These are phyloP conservation scores for Grammothele lineata DNA, from an alignment of 768 basidiomycete species.

Conservation along the genomic window DNA sequence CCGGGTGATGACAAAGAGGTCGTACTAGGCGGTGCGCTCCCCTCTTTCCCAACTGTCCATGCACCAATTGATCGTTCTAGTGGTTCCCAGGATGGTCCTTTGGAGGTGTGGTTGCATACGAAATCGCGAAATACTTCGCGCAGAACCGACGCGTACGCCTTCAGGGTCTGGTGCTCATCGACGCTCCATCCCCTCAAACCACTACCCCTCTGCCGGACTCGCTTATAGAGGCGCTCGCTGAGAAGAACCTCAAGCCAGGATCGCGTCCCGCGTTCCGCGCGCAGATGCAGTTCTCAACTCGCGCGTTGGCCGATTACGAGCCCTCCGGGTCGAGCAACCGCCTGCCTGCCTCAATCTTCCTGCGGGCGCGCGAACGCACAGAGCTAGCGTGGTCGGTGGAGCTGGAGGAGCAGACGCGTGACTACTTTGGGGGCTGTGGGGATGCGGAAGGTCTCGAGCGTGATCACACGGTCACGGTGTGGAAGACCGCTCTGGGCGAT, in stretches of 20 bases:
- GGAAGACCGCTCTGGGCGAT: conserved; percentile 41
- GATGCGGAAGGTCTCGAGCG: too few relatives aligned
- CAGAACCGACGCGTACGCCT: too few relatives aligned
- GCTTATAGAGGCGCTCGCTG: conserved; percentile 41
- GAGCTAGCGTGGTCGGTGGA: conserved; percentile 5
- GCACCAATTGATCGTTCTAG: too few relatives aligned
- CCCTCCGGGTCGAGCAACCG: conserved; percentile 23
- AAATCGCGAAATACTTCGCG: conserved; percentile 51
- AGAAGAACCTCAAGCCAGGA: not conserved
- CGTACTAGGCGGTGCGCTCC: conserved; percentile 52
- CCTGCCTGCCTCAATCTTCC: conserved; percentile 36
- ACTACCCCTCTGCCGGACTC: conserved; percentile 47
- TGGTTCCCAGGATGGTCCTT: conserved; percentile 68
- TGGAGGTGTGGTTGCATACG: conserved; percentile 70
- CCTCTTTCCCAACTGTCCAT: not conserved
- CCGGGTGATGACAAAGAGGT: conserved; percentile 21
- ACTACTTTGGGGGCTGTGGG: too few relatives aligned
- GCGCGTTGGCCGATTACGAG: conserved; percentile 43
- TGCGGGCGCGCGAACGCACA: conserved; percentile 39
- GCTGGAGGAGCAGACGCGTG: not conserved
- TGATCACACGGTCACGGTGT: conserved; percentile 25
- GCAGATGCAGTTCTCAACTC: conserved; percentile 24
- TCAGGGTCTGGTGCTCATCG: conserved; percentile 65
- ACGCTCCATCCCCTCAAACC: conserved; percentile 56
- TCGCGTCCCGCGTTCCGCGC: not conserved